phyloP scores from a whole-genome alignment of 768 basidiomycete species.

The Termitomyces sp. region DNA sequence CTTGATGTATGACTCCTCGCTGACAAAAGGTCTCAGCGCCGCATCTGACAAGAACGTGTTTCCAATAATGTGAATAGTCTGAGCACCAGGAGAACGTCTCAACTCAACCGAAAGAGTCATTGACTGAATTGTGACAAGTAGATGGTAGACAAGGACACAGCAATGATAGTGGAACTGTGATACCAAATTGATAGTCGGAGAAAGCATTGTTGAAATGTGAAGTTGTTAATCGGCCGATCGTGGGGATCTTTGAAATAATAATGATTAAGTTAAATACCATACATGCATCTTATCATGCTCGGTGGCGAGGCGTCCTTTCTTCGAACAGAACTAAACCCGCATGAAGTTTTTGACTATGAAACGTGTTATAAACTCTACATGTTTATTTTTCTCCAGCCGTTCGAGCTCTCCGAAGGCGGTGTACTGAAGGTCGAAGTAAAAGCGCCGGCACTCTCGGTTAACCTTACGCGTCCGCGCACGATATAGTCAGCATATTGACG shows the following conservation, averaged over 20 bases:
- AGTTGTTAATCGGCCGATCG: slow-evolving; percentile 1
- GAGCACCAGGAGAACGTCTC: neutral
- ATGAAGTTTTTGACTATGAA: neutral
- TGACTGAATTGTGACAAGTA: slow-evolving; percentile 2
- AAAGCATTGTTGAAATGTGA: neutral
- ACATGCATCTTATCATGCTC: neutral
- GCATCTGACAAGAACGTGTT: slow-evolving; percentile 1
- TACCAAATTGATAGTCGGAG: neutral
- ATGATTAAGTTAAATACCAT: neutral
- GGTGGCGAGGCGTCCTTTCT: neutral
- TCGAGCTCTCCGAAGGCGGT: neutral
- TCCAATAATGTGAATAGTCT: neutral
- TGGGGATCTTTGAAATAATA: neutral
- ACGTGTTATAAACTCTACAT: neutral
- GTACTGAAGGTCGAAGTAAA: neutral
- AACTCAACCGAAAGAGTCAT: slow-evolving; percentile 7
- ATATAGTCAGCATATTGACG: neutral
- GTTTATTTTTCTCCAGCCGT: neutral
- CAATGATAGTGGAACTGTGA: neutral
- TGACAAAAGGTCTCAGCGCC: slow-evolving; percentile 1
- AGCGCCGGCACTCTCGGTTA: neutral
- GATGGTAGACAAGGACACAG: slow-evolving; percentile 13
- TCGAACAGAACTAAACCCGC: neutral
- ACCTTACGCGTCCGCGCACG: neutral
- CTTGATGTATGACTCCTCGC: slow-evolving; percentile 1